phyloP scores from a whole-genome alignment of 2,329 filamentous ascomycete genomes.

The Teratosphaeria nubilosa region DNA sequence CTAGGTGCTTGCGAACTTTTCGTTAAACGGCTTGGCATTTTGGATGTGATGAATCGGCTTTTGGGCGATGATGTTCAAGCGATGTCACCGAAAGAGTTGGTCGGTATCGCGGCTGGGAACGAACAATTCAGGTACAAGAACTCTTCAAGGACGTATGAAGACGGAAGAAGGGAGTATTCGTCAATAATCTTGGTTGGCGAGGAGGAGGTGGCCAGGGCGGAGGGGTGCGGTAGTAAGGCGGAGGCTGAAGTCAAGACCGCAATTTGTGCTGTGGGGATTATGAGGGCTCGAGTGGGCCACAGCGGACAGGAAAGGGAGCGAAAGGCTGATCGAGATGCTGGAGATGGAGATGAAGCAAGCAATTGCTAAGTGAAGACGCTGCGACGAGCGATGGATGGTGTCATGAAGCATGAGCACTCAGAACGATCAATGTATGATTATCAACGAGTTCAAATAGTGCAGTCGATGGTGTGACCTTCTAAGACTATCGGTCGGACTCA shows the following conservation, averaged over 20 bases:
- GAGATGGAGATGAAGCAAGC: neutral
- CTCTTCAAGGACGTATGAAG: neutral
- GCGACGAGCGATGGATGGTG: neutral
- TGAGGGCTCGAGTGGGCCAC: too few relatives aligned
- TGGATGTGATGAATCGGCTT: constrained; percentile 52
- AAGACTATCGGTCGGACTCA: too few relatives aligned
- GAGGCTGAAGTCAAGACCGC: constrained; percentile 6
- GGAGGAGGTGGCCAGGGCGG: neutral
- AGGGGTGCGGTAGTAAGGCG: neutral
- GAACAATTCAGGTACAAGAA: constrained; percentile 45
- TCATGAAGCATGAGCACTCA: too few relatives aligned
- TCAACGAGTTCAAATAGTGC: too few relatives aligned
- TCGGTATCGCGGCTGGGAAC: constrained; percentile 49
- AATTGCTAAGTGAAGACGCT: neutral
- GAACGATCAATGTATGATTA: too few relatives aligned
- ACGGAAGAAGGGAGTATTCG: neutral
- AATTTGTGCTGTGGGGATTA: neutral
- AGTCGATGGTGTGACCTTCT: too few relatives aligned
- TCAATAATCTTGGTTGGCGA: constrained; percentile 4
- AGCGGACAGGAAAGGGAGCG: too few relatives aligned
- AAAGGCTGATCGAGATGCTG: neutral
- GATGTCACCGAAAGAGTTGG: constrained; percentile 54
- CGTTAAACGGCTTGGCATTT: constrained; percentile 53
- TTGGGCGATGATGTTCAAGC: constrained; percentile 46
- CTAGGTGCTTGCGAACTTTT: constrained; percentile 51